These are phyloP conservation scores for Oenanthe sinensis DNA, from an alignment of 129 eudicot genomes.

Conservation along the genomic window DNA sequence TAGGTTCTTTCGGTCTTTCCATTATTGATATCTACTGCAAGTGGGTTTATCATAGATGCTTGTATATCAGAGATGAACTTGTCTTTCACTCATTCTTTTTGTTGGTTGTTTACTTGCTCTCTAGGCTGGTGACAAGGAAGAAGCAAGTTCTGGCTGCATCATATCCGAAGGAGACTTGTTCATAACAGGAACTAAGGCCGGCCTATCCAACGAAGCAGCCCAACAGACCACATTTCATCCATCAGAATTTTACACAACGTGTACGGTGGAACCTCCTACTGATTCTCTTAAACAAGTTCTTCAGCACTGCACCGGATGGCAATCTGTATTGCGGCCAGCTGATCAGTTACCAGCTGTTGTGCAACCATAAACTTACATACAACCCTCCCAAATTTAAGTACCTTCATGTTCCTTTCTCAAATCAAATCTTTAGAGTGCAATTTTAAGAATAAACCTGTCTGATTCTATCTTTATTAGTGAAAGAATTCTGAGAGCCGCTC, in stretches of 20 bases:
- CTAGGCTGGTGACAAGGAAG: conserved; percentile 70
- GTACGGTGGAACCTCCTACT: conserved; percentile 57
- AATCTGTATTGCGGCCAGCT: conserved; percentile 37
- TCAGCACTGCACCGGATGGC: conserved; percentile 68
- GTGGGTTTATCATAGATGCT: neutral
- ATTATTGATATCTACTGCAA: neutral
- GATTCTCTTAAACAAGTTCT: conserved; percentile 53
- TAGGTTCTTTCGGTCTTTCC: neutral
- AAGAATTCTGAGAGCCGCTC: neutral
- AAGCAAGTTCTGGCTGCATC: conserved; percentile 57
- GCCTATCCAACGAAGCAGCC: conserved; percentile 14
- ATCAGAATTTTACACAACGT: conserved; percentile 43
- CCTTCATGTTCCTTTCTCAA: neutral
- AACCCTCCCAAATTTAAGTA: neutral
- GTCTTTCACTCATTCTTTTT: too few relatives aligned
- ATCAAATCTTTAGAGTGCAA: neutral
- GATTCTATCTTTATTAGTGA: neutral
- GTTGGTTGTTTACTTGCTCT: neutral
- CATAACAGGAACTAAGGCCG: conserved; percentile 43
- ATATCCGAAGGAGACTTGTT: conserved; percentile 77
- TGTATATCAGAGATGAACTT: neutral
- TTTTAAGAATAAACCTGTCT: neutral
- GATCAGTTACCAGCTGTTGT: conserved; percentile 14
- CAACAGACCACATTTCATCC: conserved; percentile 48
- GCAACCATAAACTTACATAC: neutral